Base-by-base conservation (phyloP, 768 basidiomycete genomes). In the Symmetrospora coprosmae region DNA sequence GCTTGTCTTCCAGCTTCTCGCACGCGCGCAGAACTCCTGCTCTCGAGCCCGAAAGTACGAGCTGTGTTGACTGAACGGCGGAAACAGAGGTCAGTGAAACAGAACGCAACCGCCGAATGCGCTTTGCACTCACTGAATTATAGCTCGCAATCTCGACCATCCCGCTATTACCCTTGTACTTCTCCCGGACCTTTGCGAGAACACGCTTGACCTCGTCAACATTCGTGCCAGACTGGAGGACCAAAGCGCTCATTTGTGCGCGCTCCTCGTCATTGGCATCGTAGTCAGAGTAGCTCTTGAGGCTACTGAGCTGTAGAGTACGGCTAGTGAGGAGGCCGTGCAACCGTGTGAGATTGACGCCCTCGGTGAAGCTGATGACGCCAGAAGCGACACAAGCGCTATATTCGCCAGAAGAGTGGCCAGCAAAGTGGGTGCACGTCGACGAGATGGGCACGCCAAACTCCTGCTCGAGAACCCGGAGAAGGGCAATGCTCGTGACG, bases 361-460 rank as follows among this genome's bases (percentile, higher is more conserved):
- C 69, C 31, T 68, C 66, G 13, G 33, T 28, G 41, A 70, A 64
- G 4, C 65, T 64, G 39, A 70, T 50, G 27, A 66, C 67, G 14
- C 67, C 69, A 5, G 63, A 38, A 0, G 69, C 69, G 19, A 68
- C 69, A 8, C 66, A 67, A 3, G 67, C 67, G 14, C 66, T 61
- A 53, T 67, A 70, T 55, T 70, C 69, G 25, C 69, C 69, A 2
- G 62, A 62, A 14, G 66, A 67, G 41, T 70, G 69, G 21, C 69
- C 69, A 33, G 66, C 61, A 47, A 67, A 64, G 52, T 50, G 55
- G 5, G 33, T 30, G 50, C 21, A 64, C 43, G 2, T 50, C 39
- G 19, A 5, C 3, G 62, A 60, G 33, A 68, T 21, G 0, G 63
- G 62, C 2, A 65, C 43, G 2, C 37, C 48, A 16, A 50, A 61